Percentiles rank a stretch among this genome's conserved stretches.
Evolutionary conservation across 2,329 filamentous ascomycete genomes (phyloP).

Genomic region (Pseudocercospora fuligena): DNA sequence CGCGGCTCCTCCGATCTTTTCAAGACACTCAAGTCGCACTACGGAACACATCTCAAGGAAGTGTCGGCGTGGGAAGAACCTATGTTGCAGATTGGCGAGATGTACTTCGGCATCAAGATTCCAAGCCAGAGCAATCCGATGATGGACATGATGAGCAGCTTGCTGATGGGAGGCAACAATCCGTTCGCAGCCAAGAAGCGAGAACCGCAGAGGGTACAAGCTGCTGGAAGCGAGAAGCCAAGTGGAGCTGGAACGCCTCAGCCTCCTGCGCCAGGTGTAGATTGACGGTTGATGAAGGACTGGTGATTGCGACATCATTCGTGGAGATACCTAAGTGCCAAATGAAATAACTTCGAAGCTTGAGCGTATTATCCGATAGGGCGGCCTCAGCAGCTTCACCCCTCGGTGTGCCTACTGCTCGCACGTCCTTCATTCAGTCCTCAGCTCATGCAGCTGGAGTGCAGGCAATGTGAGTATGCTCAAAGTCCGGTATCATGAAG

Average conservation of each 20-base stretch:
- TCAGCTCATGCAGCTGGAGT: no score
- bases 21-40: slow-evolving; percentile 80
- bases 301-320: background rate
- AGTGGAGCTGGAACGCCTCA: slow-evolving; percentile 29
- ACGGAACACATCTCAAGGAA: slow-evolving; percentile 78
- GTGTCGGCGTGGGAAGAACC: slow-evolving; percentile 71
- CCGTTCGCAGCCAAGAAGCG: slow-evolving; percentile 54
- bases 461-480: no score
- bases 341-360: background rate
- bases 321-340: background rate
- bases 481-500: no score
- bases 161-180: slow-evolving; percentile 78
- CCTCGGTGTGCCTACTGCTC: background rate
- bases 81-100: slow-evolving; percentile 85
- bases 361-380: background rate
- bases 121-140: slow-evolving; percentile 89
- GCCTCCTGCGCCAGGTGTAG: slow-evolving; percentile 41
- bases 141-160: slow-evolving; percentile 96
- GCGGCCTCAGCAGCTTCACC: background rate
- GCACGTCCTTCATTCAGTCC: background rate
- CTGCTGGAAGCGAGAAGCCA: slow-evolving; percentile 42
- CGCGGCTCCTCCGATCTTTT: slow-evolving; percentile 78
- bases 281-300: slow-evolving; percentile 28
- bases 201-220: slow-evolving; percentile 54
- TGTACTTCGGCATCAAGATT: slow-evolving; percentile 93